Conservation (phyloP, 768 basidiomycete species). For the Tephrocybe sp. region DNA sequence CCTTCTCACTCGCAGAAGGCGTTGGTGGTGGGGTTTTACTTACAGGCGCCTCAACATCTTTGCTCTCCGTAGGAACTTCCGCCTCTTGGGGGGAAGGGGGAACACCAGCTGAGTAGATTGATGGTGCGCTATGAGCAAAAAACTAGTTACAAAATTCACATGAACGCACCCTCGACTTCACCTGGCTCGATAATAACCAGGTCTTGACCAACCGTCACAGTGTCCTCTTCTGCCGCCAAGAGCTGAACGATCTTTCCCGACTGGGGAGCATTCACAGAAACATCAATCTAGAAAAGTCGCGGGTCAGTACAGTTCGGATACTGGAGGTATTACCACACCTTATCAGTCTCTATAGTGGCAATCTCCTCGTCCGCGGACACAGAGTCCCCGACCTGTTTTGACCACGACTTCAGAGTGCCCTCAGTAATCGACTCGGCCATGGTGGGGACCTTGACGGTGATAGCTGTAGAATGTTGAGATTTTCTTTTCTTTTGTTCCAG, state of each 20-base stretch:
- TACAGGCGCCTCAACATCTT: slow-evolving; percentile 44
- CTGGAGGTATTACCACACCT: slow-evolving; percentile 57
- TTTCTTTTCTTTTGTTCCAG: not conserved
- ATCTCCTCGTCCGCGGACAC: slow-evolving; percentile 95
- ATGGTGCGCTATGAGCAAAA: too few species aligned
- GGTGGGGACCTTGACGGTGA: slow-evolving; percentile 93
- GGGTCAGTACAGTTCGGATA: slow-evolving; percentile 4
- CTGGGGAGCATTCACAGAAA: slow-evolving; percentile 90
- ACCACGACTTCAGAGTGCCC: slow-evolving; percentile 93
- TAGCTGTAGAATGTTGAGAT: slow-evolving; percentile 44
- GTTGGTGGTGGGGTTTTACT: slow-evolving; percentile 45
- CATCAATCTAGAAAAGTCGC: slow-evolving; percentile 75
- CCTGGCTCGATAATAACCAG: slow-evolving; percentile 90
- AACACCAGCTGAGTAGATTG: slow-evolving; percentile 24
- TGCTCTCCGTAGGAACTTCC: slow-evolving; percentile 25
- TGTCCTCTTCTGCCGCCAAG: slow-evolving; percentile 89
- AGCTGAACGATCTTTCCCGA: slow-evolving; percentile 87
- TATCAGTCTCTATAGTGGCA: slow-evolving; percentile 98
- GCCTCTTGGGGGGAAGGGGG: slow-evolving; percentile 35
- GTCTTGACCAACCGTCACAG: slow-evolving; percentile 93
- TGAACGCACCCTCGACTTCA: slow-evolving; percentile 49
- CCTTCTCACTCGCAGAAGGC: slow-evolving; percentile 36
- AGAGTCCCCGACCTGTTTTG: slow-evolving; percentile 88
- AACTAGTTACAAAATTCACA: not conserved
- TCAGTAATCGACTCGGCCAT: slow-evolving; percentile 99